Conservation (phyloP, 352 stramenopile genomes). For the Pythium coloratum region DNA sequence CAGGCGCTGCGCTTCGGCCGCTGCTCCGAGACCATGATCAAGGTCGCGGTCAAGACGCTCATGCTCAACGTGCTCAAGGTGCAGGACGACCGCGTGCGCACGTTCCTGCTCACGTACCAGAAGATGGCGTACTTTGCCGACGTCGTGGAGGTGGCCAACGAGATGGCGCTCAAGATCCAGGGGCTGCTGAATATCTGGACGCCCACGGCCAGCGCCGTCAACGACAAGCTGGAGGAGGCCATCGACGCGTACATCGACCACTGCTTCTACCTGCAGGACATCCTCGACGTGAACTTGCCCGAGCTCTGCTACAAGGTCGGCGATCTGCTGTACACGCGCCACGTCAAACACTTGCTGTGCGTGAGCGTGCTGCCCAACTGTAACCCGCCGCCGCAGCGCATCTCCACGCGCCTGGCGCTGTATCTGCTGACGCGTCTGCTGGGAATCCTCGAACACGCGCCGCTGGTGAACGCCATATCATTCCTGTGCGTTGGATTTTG, state of each 20-base stretch:
- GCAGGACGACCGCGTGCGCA: slow-evolving; percentile 68
- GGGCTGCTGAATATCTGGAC: slow-evolving; percentile 67
- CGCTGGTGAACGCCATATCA: slow-evolving; percentile 74
- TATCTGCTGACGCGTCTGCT: slow-evolving; percentile 75
- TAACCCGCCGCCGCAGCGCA: slow-evolving; percentile 60
- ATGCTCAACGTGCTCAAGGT: slow-evolving; percentile 85
- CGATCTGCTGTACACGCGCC: slow-evolving; percentile 65
- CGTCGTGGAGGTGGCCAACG: slow-evolving; percentile 72
- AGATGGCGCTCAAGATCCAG: slow-evolving; percentile 77
- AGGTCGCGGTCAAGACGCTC: slow-evolving; percentile 86
- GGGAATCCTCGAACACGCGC: slow-evolving; percentile 78
- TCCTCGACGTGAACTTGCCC: slow-evolving; percentile 80
- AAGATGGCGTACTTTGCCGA: slow-evolving; percentile 81
- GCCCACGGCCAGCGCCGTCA: slow-evolving; percentile 29
- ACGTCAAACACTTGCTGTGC: slow-evolving; percentile 68
- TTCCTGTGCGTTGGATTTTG: slow-evolving; percentile 56
- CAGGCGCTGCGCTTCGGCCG: slow-evolving; percentile 69
- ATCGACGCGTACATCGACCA: slow-evolving; percentile 84
- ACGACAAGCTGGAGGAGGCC: slow-evolving; percentile 79
- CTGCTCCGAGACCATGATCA: slow-evolving; percentile 82
- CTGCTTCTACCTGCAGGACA: slow-evolving; percentile 84
- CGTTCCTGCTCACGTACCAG: slow-evolving; percentile 73
- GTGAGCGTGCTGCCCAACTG: slow-evolving; percentile 80
- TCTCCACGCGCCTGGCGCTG: slow-evolving; percentile 75
- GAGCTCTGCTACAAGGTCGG: slow-evolving; percentile 83